Base-by-base conservation (phyloP, 1,284 basidiomycete species). In the Apiotrichum montevideense region DNA sequence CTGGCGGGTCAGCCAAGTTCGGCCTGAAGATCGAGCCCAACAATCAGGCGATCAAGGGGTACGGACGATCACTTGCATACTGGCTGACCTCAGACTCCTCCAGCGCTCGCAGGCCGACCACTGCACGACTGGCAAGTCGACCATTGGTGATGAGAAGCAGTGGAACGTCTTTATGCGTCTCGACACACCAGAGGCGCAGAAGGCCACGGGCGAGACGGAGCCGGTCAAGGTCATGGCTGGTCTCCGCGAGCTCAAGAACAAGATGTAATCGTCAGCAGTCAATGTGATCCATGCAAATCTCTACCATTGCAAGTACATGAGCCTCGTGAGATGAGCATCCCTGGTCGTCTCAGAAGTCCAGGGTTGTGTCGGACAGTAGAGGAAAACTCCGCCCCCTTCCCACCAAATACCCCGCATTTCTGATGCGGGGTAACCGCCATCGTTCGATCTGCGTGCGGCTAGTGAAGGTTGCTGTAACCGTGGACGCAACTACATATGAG, bases 201-300 rank as follows among this genome's bases (percentile, higher is more conserved):
- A 77, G 51, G 80, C 81, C 0, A 83, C 83, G 3, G 73, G 80
- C 4, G 63, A 71, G 57, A 63, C 56, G 0, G 72, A 76, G 4
- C 72, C 81, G 6, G 79, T 81, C 51, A 79, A 78, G 6, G 80
- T 88, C 42, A 92, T 96, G 84, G 81, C 82, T 59, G 80, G 80
- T 52, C 77, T 97, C 50, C 79, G 93, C 52, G 83, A 86, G 54
- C 79, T 85, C 80, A 97, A 97, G 83, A 96, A 96, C 73, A 81
- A 81, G 59, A 88, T 84, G 77, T 72, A 57, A 29, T 11, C 10
- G 48, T n/a, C 42, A 29, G 29, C 3, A 29, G 29, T 29, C 29
- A 29, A 29, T 29, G 29, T 29, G 29, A 29, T 29, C 29, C 29
- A 29, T 29, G 29, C 29, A 29, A 29, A 29, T 29, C 29, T 29